phyloP scores from a whole-genome alignment of 495 filamentous ascomycete species.

The Eremomyces bilateralis region DNA sequence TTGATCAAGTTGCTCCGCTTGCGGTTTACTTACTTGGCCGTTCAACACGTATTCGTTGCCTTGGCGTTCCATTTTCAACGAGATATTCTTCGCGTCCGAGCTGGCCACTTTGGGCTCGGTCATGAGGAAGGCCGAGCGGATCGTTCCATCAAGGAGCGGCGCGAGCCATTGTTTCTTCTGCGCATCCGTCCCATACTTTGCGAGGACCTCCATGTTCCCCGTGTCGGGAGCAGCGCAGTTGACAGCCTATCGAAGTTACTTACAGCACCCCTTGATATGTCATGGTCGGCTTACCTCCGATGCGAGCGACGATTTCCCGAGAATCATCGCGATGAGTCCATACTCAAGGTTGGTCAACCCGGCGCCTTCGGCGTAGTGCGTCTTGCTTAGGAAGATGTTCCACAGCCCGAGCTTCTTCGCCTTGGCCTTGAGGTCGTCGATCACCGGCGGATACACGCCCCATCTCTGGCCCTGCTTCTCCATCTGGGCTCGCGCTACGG shows the following conservation, averaged over 20 bases:
- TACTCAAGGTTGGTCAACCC: slow-evolving; percentile 85
- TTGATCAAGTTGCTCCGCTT: neutral
- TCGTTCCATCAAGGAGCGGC: slow-evolving; percentile 65
- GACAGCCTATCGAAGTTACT: slow-evolving; percentile 33
- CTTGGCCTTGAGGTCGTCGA: slow-evolving; percentile 66
- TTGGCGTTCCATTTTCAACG: slow-evolving; percentile 55
- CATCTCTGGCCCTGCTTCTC: slow-evolving; percentile 48
- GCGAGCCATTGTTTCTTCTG: slow-evolving; percentile 75
- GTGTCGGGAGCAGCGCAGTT: slow-evolving; percentile 87
- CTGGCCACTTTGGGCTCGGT: slow-evolving; percentile 74
- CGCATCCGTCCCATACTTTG: slow-evolving; percentile 77
- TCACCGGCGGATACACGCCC: slow-evolving; percentile 48
- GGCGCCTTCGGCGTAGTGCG: slow-evolving; percentile 71
- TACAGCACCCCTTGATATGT: neutral
- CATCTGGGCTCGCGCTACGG: slow-evolving; percentile 50
- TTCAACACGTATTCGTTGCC: slow-evolving; percentile 73
- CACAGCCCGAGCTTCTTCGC: slow-evolving; percentile 61
- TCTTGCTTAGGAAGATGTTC: slow-evolving; percentile 87
- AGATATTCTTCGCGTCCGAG: slow-evolving; percentile 75
- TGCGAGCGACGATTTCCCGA: slow-evolving; percentile 58
- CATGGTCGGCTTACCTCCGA: slow-evolving; percentile 33
- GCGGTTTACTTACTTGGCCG: slow-evolving; percentile 36
- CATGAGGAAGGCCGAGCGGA: slow-evolving; percentile 83
- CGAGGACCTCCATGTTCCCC: slow-evolving; percentile 88
- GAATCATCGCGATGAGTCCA: slow-evolving; percentile 74